Evolutionary conservation across 805 yeast genomes (phyloP), one percentile per base, ranked within the genome.

Genomic region (Kazachstania taianensis): DNA sequence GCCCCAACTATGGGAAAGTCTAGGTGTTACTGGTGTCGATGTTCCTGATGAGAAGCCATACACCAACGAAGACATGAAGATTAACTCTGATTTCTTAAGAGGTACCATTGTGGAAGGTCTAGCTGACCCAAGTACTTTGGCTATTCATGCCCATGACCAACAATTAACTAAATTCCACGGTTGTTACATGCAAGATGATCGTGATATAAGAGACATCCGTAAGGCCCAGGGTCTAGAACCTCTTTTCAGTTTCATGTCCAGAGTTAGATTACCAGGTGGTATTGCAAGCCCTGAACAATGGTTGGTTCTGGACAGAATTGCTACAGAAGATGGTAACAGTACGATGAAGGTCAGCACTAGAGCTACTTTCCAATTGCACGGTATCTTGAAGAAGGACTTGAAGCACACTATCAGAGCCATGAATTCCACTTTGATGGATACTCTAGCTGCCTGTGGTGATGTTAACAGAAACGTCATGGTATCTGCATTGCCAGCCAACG

Each of bases 361-460:
- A 67, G 97, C 96, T 19, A 89, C 97, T 7, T 86, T 81, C 75
- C 97, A 89, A 67, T 68, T 89, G 41, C 97, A 89, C 55, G 97
- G 97, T 61, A 75, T 89, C 41, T 82, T 89, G 40, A 89, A 89
- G 65, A 85, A 79, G 60, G 73, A 89, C 53, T 69, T 89, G 61
- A 86, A 84, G 61, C 83, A 92, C 7, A 78, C 94, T 1, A 85
- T 89, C 46, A 79, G 94, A 66, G 95, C 89, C 26, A 86, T 89
- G 78, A 89, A 89, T 59, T 67, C 94, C 13, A 81, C 78, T 5
- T 70, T 89, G 50, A 72, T 89, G 80, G 97, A 92, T 57, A 87
- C 96, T 7, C 72, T 89, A 41, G 97, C 94, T 41, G 97, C 97
- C 1, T 89, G 96, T 70, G 97, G 97, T 69, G 97, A 89, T 66